Conservation (phyloP, 306 rosid species). For the Dicorynia guianensis region DNA sequence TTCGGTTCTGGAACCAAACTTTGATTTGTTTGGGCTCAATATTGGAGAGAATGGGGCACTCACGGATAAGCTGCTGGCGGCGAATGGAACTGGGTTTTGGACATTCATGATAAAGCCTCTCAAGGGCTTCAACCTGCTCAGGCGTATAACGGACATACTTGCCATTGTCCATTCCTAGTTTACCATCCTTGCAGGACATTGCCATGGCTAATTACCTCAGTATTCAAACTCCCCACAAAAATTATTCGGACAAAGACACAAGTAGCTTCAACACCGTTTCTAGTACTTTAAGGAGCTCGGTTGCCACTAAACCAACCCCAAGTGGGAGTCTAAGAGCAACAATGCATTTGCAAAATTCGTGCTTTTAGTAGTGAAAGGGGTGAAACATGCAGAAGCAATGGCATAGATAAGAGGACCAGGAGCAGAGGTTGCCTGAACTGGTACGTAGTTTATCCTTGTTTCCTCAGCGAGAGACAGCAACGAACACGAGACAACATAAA, state of each 20-base stretch:
- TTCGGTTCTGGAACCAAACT: slow-evolving; percentile 97
- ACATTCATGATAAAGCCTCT: slow-evolving; percentile 96
- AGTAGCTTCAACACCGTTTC: slow-evolving; percentile 15
- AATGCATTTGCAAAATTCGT: slow-evolving; percentile 26
- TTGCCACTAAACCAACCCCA: slow-evolving; percentile 25
- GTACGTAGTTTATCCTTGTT: slow-evolving; percentile 48
- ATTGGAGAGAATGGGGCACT: slow-evolving; percentile 90
- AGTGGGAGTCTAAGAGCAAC: slow-evolving; percentile 19
- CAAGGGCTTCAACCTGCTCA: slow-evolving; percentile 99
- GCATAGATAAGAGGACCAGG: slow-evolving; percentile 33
- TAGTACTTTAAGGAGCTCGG: slow-evolving; percentile 20
- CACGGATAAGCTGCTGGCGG: slow-evolving; percentile 93
- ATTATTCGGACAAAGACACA: slow-evolving; percentile 38
- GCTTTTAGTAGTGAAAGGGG: slow-evolving; percentile 3
- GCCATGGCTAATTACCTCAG: slow-evolving; percentile 55
- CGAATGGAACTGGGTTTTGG: slow-evolving; percentile 99
- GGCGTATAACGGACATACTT: slow-evolving; percentile 98
- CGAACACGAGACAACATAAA: slow-evolving; percentile 55
- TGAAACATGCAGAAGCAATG: slow-evolving; percentile 2
- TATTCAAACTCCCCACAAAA: slow-evolving; percentile 19
- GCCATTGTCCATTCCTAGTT: slow-evolving; percentile 73
- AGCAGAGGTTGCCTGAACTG: slow-evolving; percentile 39
- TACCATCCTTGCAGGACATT: slow-evolving; percentile 99
- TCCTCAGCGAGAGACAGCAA: slow-evolving; percentile 47
- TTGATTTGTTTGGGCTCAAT: slow-evolving; percentile 97